phyloP scores from a whole-genome alignment of 2,329 filamentous ascomycete genomes.

The Ophiostoma himal-ulmi region DNA sequence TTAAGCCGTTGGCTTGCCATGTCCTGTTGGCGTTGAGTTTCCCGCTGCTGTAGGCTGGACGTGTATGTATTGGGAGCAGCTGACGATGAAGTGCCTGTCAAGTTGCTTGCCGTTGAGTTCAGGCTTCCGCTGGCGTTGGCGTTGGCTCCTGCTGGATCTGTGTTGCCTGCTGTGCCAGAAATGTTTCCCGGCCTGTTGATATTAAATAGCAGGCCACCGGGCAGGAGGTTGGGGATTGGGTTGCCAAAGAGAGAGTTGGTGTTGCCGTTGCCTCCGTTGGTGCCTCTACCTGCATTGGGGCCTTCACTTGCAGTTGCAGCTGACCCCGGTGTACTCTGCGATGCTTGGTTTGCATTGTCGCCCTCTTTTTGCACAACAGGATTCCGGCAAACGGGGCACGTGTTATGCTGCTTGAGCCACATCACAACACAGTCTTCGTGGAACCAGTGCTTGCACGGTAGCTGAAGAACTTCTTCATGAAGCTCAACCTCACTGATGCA shows the following conservation, averaged over 20 bases:
- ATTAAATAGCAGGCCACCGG: neutral
- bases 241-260: neutral
- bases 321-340: neutral
- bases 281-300: neutral
- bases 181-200: neutral
- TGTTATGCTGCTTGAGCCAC: constrained; percentile 88
- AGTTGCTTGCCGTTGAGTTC: neutral
- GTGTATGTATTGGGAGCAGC: neutral
- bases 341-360: neutral
- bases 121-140: neutral
- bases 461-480: constrained; percentile 65
- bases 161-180: neutral
- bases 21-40: neutral
- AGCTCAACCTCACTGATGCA: constrained; percentile 81
- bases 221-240: neutral
- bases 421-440: constrained; percentile 73
- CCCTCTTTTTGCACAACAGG: constrained; percentile 41
- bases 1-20: constrained; percentile 26
- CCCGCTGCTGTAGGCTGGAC: neutral
- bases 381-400: constrained; percentile 75
- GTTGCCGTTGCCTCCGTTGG: constrained; percentile 8
- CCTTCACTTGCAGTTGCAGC: neutral
- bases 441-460: constrained; percentile 94
- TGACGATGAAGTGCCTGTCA: neutral
- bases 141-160: neutral